Evolutionary conservation across 2,329 filamentous ascomycete species (phyloP).

Genomic region (Mollisiaceae sp.): DNA sequence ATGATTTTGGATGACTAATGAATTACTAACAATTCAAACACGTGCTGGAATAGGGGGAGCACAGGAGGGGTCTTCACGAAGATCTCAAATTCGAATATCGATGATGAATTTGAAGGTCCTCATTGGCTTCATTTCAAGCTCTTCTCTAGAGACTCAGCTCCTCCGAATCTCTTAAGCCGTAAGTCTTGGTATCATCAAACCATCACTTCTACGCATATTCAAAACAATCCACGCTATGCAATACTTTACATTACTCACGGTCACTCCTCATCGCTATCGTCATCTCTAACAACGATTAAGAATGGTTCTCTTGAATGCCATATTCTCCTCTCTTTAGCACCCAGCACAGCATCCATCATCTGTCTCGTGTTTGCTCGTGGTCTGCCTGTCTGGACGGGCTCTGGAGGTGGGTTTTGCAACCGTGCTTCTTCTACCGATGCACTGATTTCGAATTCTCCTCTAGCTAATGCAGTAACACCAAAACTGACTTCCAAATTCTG

Average conservation of each 20-base stretch:
- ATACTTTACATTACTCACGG: conserved; percentile 29
- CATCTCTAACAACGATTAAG: conserved; percentile 58
- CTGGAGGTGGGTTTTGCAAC: conserved; percentile 43
- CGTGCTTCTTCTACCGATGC: conserved; percentile 82
- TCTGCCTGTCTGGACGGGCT: conserved; percentile 42
- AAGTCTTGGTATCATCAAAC: conserved; percentile 10
- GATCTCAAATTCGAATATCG: neutral
- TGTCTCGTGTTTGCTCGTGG: conserved; percentile 59
- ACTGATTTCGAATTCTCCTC: conserved; percentile 81
- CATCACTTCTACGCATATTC: conserved; percentile 12
- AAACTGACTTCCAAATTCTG: conserved; percentile 65
- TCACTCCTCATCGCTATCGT: conserved; percentile 34
- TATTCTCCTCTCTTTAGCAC: conserved; percentile 63
- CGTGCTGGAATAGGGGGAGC: too few species aligned
- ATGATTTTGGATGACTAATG: conserved; percentile 9
- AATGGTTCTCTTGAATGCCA: conserved; percentile 68
- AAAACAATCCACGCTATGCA: conserved; percentile 25
- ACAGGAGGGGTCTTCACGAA: neutral
- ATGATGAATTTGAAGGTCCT: neutral
- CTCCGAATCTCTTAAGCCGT: neutral
- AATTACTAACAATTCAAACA: too few species aligned
- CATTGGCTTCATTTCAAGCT: neutral
- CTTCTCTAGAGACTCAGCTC: neutral
- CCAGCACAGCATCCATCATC: conserved; percentile 63
- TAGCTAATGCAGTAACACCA: conserved; percentile 76